Evolutionary conservation across 2,329 filamentous ascomycete genomes (phyloP).

Genomic region (Aspergillus tubingensis): DNA sequence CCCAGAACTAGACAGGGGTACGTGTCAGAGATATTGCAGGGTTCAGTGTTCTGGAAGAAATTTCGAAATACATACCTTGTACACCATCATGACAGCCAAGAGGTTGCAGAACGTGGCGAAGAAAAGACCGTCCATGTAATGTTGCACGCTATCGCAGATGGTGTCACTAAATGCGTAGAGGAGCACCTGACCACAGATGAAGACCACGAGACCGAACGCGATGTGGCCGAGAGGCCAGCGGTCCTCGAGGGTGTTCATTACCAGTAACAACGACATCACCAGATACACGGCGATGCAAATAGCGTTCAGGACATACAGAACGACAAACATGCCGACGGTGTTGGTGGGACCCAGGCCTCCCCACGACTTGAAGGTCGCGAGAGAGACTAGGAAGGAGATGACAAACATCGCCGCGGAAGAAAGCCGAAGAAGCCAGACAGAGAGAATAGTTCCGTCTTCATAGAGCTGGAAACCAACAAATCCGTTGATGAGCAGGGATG

Average conservation of each 20-base stretch:
- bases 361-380: conserved; percentile 92
- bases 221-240: conserved; percentile 95
- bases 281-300: conserved; percentile 84
- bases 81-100: conserved; percentile 98
- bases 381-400: conserved; percentile 80
- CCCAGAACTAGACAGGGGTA: conserved; percentile 76
- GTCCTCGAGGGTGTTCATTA: conserved; percentile 86
- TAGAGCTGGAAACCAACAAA: conserved; percentile 99
- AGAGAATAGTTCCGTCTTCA: conserved; percentile 91
- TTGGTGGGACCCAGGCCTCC: conserved; percentile 81
- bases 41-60: neutral
- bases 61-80: conserved; percentile 68
- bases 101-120: conserved; percentile 93
- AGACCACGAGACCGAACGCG: conserved; percentile 84
- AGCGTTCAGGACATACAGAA: conserved; percentile 88
- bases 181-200: conserved; percentile 87
- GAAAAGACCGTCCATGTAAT: conserved; percentile 93
- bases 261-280: conserved; percentile 82
- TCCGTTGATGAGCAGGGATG: conserved; percentile 90
- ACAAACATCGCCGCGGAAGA: conserved; percentile 79
- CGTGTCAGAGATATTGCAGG: conserved; percentile 29
- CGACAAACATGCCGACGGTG: conserved; percentile 85
- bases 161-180: conserved; percentile 84
- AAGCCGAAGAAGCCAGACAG: conserved; percentile 85
- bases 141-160: conserved; percentile 81